These are phyloP conservation scores for Cladophialophora immunda DNA, from an alignment of 2,329 filamentous ascomycete species.

Conservation along the genomic window DNA sequence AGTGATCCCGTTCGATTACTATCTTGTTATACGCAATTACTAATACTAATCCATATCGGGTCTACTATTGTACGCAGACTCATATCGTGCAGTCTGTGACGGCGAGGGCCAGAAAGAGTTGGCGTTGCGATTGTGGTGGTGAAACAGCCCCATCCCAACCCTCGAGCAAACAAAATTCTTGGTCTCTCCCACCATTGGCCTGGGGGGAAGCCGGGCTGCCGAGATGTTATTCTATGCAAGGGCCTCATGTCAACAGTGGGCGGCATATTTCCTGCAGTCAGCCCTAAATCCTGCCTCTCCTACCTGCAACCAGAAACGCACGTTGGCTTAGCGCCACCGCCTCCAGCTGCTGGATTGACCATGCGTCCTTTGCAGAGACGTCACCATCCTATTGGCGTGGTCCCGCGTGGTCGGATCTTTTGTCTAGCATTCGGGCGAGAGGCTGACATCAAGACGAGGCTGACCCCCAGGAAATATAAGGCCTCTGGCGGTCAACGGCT, in stretches of 20 bases:
- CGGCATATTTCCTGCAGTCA: not conserved
- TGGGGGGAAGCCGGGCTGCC: not conserved
- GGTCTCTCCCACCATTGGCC: not conserved
- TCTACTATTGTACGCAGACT: not conserved
- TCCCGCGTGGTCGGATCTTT: not conserved
- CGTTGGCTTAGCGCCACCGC: not conserved
- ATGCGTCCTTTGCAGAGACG: not conserved
- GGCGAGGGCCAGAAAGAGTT: not conserved
- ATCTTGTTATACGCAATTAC: no score
- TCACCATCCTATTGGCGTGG: not conserved
- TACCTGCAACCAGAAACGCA: not conserved
- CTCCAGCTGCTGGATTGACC: not conserved
- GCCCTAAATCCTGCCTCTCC: conserved; percentile 4
- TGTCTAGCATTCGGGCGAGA: not conserved
- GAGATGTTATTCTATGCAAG: not conserved
- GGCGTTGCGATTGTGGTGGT: not conserved
- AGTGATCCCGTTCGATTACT: no score
- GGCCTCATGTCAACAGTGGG: not conserved
- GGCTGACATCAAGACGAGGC: not conserved
- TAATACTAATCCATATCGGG: no score
- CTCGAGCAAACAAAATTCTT: not conserved
- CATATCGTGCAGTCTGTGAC: not conserved
- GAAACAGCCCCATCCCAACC: not conserved
- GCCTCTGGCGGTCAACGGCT: not conserved
- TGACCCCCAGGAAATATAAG: not conserved